phyloP scores from a whole-genome alignment of 2,329 filamentous ascomycete genomes.

The Apiospora kogelbergensis region DNA sequence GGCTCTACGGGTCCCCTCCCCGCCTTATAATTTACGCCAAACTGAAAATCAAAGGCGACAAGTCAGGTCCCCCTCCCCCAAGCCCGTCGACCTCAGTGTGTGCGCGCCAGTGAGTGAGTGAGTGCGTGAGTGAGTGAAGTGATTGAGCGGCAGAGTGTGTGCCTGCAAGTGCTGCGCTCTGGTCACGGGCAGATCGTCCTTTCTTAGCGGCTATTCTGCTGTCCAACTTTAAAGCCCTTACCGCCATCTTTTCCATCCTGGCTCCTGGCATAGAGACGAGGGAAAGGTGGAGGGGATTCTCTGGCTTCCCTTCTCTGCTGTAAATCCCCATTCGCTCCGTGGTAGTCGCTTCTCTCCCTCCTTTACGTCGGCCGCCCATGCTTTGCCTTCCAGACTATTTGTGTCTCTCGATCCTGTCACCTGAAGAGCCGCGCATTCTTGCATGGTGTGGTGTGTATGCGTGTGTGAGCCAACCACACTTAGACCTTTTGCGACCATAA shows the following conservation, averaged over 20 bases:
- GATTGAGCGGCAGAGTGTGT: neutral
- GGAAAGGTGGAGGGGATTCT: conserved; percentile 2
- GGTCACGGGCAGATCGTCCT: conserved; percentile 13
- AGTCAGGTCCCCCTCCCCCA: conserved; percentile 9
- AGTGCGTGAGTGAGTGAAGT: neutral
- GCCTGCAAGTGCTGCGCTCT: conserved; percentile 1
- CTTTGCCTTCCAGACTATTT: neutral
- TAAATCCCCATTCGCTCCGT: neutral
- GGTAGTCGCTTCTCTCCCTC: conserved; percentile 2
- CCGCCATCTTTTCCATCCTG: conserved; percentile 7
- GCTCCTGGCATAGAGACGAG: conserved; percentile 6
- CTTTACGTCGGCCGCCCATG: conserved; percentile 1
- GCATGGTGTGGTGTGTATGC: conserved; percentile 1
- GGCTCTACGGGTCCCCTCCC: conserved; percentile 16
- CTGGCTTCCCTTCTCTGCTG: neutral
- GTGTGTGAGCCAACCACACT: conserved; percentile 6
- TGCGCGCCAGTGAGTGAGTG: neutral
- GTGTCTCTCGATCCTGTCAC: neutral
- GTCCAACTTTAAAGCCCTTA: conserved; percentile 13
- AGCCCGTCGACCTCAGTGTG: neutral
- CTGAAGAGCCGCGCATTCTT: conserved; percentile 1
- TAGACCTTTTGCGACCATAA: conserved; percentile 7
- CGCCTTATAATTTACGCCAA: conserved; percentile 18
- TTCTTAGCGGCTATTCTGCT: conserved; percentile 14
- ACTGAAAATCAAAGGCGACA: conserved; percentile 10